Evolutionary conservation across 148 eudicot genomes (phyloP).

Genomic region (Gaultheria prostrata): DNA sequence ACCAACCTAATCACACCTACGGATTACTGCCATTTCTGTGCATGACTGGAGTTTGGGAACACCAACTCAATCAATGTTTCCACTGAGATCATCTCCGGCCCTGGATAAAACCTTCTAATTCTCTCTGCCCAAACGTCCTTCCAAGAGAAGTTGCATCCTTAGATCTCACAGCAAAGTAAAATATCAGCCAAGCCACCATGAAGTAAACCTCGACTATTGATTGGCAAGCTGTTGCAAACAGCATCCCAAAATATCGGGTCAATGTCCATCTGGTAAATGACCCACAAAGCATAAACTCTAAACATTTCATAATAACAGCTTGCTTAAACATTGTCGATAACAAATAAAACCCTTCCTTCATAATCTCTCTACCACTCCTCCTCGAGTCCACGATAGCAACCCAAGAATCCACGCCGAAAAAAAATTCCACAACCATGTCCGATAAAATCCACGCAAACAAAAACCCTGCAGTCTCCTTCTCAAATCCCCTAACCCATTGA

Average conservation of each 20-base stretch:
- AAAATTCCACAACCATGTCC: conserved; percentile 60
- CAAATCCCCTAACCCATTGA: conserved; percentile 62
- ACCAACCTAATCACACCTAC: conserved; percentile 31
- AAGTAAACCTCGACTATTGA: conserved; percentile 79
- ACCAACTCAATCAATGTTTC: conserved; percentile 14
- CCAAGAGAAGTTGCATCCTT: conserved; percentile 64
- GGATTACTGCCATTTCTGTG: conserved; percentile 23
- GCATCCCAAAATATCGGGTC: conserved; percentile 47
- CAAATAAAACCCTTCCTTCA: conserved; percentile 79
- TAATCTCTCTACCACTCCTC: conserved; percentile 73
- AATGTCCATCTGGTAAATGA: conserved; percentile 60
- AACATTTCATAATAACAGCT: conserved; percentile 68
- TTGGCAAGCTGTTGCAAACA: conserved; percentile 50
- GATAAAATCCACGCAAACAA: conserved; percentile 65
- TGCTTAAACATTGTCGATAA: conserved; percentile 56
- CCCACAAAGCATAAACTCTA: conserved; percentile 73
- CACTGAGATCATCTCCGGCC: conserved; percentile 33
- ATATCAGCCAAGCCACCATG: conserved; percentile 82
- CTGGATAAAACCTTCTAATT: conserved; percentile 68
- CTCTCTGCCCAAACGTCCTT: conserved; percentile 76
- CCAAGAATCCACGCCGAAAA: conserved; percentile 82
- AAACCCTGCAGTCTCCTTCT: conserved; percentile 72
- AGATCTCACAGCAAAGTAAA: conserved; percentile 66
- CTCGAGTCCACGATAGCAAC: conserved; percentile 74
- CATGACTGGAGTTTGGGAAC: conserved; percentile 12